A percentile compares a stretch with the other conserved stretches of the same genome.
These are phyloP conservation scores for Eucalyptus marginata DNA, from an alignment of 345 rosid species.

Conservation along the genomic window DNA sequence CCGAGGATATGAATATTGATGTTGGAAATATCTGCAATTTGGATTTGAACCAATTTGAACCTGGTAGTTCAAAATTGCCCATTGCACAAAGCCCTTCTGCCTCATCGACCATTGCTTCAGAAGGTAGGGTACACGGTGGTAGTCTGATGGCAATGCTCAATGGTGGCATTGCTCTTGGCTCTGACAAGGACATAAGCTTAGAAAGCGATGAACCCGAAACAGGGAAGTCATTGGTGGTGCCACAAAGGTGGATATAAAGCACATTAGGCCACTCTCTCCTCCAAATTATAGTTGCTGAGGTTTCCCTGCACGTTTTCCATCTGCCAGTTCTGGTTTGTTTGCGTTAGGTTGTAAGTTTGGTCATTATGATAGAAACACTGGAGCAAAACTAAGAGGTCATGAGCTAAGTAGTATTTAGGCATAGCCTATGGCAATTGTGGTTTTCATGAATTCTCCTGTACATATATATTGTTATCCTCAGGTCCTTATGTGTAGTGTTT, in stretches of 20 bases:
- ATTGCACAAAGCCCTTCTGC: conserved; percentile 9
- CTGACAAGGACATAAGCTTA: not conserved
- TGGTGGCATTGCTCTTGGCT: conserved; percentile 25
- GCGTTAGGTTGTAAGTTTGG: not conserved
- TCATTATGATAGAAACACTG: not conserved
- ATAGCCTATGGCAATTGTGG: not conserved
- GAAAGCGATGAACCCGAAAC: not conserved
- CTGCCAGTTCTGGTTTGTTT: not conserved
- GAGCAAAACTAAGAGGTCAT: not conserved
- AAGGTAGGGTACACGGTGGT: conserved; percentile 98
- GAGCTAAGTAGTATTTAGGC: not conserved
- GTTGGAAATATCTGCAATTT: conserved; percentile 15
- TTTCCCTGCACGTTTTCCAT: not conserved
- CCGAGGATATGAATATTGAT: conserved; percentile 55
- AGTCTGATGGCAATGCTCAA: conserved; percentile 71
- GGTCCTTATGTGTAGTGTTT: not conserved
- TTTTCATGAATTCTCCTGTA: not conserved
- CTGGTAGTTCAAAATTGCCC: not conserved
- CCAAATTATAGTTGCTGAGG: not conserved
- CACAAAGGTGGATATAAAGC: not conserved
- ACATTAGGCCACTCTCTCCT: not conserved
- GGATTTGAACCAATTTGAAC: conserved; percentile 22
- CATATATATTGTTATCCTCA: not conserved
- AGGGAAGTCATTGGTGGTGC: not conserved
- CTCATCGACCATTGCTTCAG: conserved; percentile 31